Percentiles rank a stretch among this genome's conserved stretches.
Evolutionary conservation across 495 filamentous ascomycete genomes (phyloP).

Genomic region (Terfezia claveryi): DNA sequence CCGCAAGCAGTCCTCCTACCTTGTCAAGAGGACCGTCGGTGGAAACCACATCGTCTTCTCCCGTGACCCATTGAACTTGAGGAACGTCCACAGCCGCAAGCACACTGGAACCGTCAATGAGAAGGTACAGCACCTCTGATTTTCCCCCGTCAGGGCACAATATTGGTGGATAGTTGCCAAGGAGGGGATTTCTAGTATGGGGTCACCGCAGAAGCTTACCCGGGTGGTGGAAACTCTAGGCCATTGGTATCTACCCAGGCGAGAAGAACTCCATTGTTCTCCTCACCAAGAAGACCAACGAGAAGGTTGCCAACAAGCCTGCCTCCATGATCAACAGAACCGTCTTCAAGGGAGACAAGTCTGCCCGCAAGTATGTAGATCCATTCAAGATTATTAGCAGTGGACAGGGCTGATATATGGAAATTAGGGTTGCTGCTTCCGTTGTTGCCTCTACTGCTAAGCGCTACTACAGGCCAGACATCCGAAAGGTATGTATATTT

Average conservation of each 20-base stretch:
- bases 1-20: conserved; percentile 58
- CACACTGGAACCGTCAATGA: conserved; percentile 77
- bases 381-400: neutral
- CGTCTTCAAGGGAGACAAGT: conserved; percentile 44
- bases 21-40: conserved; percentile 59
- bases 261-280: conserved; percentile 51
- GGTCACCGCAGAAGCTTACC: conserved; percentile 2
- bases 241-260: conserved; percentile 46
- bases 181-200: too few species aligned
- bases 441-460: conserved; percentile 63
- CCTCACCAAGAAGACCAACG: conserved; percentile 61
- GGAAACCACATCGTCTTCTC: conserved; percentile 69
- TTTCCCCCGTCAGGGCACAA: conserved; percentile 3
- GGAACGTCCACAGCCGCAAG: conserved; percentile 81
- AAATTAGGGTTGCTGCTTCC: conserved; percentile 58
- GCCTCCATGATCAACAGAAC: conserved; percentile 38
- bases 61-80: conserved; percentile 73
- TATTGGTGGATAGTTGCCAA: neutral
- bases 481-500: conserved; percentile 34
- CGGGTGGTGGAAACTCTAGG: conserved; percentile 28
- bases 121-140: conserved; percentile 40
- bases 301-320: conserved; percentile 38
- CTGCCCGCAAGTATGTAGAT: conserved; percentile 54
- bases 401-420: conserved; percentile 1
- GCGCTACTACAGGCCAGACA: conserved; percentile 60